Evolutionary conservation across 352 stramenopile species (phyloP), one percentile per base, ranked within the genome.

Genomic region (Globisporangium takayamanum): DNA sequence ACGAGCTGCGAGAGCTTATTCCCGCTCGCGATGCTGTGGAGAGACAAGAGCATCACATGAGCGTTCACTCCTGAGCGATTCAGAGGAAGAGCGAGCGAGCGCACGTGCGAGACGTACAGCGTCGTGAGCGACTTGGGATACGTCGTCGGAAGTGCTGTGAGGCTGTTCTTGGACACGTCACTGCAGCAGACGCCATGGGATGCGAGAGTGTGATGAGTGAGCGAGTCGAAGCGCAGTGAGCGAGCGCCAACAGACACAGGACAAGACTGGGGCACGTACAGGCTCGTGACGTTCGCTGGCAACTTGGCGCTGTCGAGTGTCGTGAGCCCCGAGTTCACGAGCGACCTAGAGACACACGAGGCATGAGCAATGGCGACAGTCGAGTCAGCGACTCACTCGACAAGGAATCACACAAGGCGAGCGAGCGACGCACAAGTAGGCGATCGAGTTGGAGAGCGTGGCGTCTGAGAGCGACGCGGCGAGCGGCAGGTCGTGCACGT

Each of bases 401-500:
- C 30, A 4, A 3, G 30, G 8, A 36, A 3, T 14, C 33, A 39
- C 33, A 39, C 33, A 39, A 10, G 11, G 5, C 1, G 8, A 8
- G 6, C 6, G 4, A 46, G 41, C 1, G 36, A 69, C 63, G 56
- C 62, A 73, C 54, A 83, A 62, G 55, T 72, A 69, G 49, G 72
- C 61, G 50, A 89, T 60, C 2, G 65, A 75, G 50, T 70, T 55
- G 0, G 78, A 74, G 36, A 91, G 78, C 6, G 47, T 70, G 3
- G 69, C 71, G 55, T 69, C 73, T 0, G 76, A 50, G 36, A 91
- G 45, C 28, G 73, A 73, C 20, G 62, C 46, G 16, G 50, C 20
- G 26, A 91, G 59, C 41, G 69, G 47, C 37, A 89, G 62, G 62
- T 91, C 75, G 70, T 89, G 79, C 18, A 86, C 72, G 62, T 88